Base-by-base conservation (phyloP, 2,329 filamentous ascomycete genomes). In the Ramichloridium luteum region DNA sequence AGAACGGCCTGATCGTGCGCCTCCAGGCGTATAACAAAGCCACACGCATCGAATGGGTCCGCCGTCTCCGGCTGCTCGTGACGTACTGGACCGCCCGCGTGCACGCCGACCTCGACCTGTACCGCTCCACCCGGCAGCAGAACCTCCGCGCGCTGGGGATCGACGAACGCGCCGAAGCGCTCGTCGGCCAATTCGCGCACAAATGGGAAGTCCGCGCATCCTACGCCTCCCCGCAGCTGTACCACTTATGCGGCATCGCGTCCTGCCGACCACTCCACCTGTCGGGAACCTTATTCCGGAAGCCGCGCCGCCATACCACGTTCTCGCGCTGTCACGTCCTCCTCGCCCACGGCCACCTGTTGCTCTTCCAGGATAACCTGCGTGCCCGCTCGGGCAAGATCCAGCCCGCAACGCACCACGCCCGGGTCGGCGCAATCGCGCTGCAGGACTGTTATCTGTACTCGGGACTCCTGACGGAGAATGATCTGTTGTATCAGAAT, bases 171-270 rank as follows among this genome's bases (percentile, higher is more conserved):
- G 62, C 68, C 42, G 75, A 80, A 52, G 73, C 75, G 1, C 56
- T 68, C 26, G 54, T 79, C n/a, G 75, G 74, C 6, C 73, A 77
- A 45, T 78, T 73, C 46, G 73, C 73, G 1, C 60, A 65, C 41
- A 78, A 79, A 45, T 80, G 75, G 75, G 75, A 80, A 49, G 73
- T 79, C 13, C 70, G 63, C 11, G 67, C 74, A 40, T 70, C 72
- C 1, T 67, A 68, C 42, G 72, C 74, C n/a, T 75, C 68, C 1
- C 67, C 74, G 1, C 57, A 70, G 23, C 55, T 79, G n/a, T 78
- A 77, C 58, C 74, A 80, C 49, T 67, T 79, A 57, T 80, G 75
- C 50, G 67, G 69, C n/a, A 66, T 79, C 13, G 65, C 69, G 8
- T 65, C 62, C 22, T 80, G 75, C 48, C 69, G 75, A 25, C 61